Evolutionary conservation across 805 yeast species (phyloP), one percentile per base, ranked within the genome.

Genomic region (Yarrowia hollandica): DNA sequence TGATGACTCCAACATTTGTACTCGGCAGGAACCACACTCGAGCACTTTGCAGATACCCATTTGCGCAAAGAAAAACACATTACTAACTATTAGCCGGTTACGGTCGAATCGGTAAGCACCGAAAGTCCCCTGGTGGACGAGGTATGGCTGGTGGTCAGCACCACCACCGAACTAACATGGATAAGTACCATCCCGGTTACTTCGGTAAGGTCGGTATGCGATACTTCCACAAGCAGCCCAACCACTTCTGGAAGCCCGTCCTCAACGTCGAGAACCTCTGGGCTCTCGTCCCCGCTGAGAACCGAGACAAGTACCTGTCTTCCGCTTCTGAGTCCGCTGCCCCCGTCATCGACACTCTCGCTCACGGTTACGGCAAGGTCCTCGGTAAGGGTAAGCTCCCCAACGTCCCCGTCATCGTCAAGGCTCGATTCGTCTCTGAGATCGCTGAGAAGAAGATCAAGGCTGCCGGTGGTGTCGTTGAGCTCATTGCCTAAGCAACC

Each of bases 61-160:
- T 37, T 21, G 26, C 26, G 46, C n/a, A n/a, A 25, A 25, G 28
- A 25, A 25, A 31, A 28, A 31, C 26, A 19, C 30, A 10, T 31
- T 60, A 71, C 60, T 61, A 55, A 60, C 54, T 21, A 22, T n/a
- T 74, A 88, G 98, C 98, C 95, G 99, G 99, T 89, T 86, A 92
- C 80, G 99, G 99, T 88, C 95, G 99, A 86, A 82, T 94, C 81
- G 99, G 99, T 82, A 94, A 94, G 88, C 99, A 94, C 95, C 91
- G 99, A 90, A 94, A 94, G 96, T 94, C 88, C 75, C 97, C 99
- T 70, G 99, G 99, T 94, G 99, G 99, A 83, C 91, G 98, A 83
- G 99, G 99, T 94, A 92, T 82, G 91, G 99, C 99, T 78, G 99
- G 99, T 92, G 99, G 99, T 90, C 92, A 84, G 82, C 98, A 92